Evolutionary conservation across 2,329 filamentous ascomycete species (phyloP), one percentile per base, ranked within the genome.

Genomic region (Beauveria medogensis): DNA sequence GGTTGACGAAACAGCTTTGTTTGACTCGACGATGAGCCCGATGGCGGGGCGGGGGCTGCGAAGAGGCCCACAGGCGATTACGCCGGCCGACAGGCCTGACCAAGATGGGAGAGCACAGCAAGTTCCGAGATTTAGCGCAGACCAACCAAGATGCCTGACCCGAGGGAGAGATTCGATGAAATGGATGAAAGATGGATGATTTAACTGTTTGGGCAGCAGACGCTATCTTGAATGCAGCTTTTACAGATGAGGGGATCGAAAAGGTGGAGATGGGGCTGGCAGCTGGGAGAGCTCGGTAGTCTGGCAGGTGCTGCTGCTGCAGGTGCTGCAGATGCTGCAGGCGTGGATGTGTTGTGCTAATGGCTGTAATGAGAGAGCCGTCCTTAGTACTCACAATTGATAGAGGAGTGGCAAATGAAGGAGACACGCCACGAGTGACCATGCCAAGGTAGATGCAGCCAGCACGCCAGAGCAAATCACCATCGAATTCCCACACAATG

Each of bases 241-340:
- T 8, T 26, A 50, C 48, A 54, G 51, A 60, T 60, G 58, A 60
- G 58, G 58, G 58, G 58, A 55, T 60, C 58, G 34, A 60, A 55
- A 60, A 60, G 58, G 58, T 60, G 58, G 58, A 44, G 58, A 60
- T 60, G 58, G 58, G 51, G 50, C 51, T 22, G 46, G 44, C 46
- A 44, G 34, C 46, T 59, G 55, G 55, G 24, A 26, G 30, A 44
- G 55, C 24, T 58, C 30, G 54, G 55, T 22, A 44, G 46, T 30
- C 20, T 58, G 22, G 46, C 46, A n/a, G 10, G 44, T 12, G 44
- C 43, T 40, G 44, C 43, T 40, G 26, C 28, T 10, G 24, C 14
- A 6, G 24, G 18, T 43, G 41, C n/a, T 50, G 14, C 14, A 30
- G 47, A 30, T 40, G 26, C 28, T 10, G 24, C 14, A 6, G 16